A percentile compares a stretch with the other conserved stretches of the same genome.
Evolutionary conservation across 371 early-diverging fungal genomes (phyloP).

Genomic region (Haplosporangium sp.): DNA sequence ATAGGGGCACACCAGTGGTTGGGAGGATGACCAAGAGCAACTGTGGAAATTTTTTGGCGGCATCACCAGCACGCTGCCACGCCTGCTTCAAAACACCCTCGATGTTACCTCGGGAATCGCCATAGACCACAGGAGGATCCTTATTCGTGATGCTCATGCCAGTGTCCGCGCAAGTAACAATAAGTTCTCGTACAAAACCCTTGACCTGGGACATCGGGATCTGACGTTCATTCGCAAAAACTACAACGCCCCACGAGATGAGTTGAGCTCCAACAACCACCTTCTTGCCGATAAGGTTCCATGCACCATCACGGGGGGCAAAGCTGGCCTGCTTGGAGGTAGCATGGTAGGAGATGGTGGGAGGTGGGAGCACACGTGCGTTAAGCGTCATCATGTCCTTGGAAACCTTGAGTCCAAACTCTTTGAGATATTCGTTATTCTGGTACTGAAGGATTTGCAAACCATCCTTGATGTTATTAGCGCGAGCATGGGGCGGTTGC

Average conservation of each 20-base stretch:
- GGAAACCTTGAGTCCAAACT: conserved; percentile 75
- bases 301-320: conserved; percentile 83
- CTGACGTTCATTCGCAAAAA: conserved; percentile 58
- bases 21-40: conserved; percentile 85
- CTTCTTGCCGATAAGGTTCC: conserved; percentile 93
- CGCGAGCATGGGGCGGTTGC: conserved; percentile 76
- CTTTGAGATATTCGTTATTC: conserved; percentile 63
- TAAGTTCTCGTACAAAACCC: conserved; percentile 65
- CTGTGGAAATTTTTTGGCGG: conserved; percentile 78
- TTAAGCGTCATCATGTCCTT: conserved; percentile 60
- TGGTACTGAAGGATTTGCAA: conserved; percentile 60
- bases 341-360: conserved; percentile 78
- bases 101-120: conserved; percentile 74
- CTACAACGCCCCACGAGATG: conserved; percentile 84
- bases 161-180: conserved; percentile 61
- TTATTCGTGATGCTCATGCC: conserved; percentile 69
- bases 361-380: conserved; percentile 82
- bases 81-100: conserved; percentile 76
- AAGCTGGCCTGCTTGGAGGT: conserved; percentile 67
- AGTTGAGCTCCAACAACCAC: conserved; percentile 80
- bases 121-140: conserved; percentile 78
- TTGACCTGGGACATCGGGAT: conserved; percentile 54
- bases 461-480: conserved; percentile 67
- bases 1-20: conserved; percentile 86
- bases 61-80: conserved; percentile 73